phyloP scores from a whole-genome alignment of 2,329 filamentous ascomycete species.

The Rosellinia necatrix region DNA sequence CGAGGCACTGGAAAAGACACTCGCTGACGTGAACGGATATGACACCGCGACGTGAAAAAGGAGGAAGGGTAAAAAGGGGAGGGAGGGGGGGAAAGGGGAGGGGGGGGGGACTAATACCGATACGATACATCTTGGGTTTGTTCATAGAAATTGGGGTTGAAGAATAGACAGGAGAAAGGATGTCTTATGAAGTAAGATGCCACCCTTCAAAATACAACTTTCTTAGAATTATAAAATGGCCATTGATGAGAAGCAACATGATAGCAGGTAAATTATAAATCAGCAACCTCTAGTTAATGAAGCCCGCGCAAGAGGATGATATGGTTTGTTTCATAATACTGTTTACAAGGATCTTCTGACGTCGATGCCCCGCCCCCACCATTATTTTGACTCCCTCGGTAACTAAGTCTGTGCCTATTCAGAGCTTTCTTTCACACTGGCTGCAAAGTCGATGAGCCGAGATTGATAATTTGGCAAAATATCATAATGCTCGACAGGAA shows the following conservation, averaged over 20 bases:
- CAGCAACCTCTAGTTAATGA: background rate
- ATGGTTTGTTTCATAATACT: conserved; percentile 15
- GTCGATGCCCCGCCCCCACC: conserved; percentile 22
- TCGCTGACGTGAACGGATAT: conserved; percentile 51
- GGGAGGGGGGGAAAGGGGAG: conserved; percentile 46
- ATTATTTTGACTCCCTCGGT: background rate
- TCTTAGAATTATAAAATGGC: background rate
- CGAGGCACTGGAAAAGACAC: conserved; percentile 61
- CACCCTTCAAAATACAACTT: background rate
- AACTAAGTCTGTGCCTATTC: too few species aligned
- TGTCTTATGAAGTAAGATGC: background rate
- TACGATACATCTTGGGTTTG: conserved; percentile 43
- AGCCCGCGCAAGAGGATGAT: background rate
- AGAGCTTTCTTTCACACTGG: background rate
- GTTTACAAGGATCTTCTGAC: conserved; percentile 18
- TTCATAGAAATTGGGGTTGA: background rate
- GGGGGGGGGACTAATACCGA: conserved; percentile 43
- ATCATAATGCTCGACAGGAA: background rate
- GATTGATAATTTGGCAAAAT: background rate
- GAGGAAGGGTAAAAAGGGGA: conserved; percentile 44
- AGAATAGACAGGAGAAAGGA: conserved; percentile 2
- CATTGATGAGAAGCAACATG: too few species aligned
- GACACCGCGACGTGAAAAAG: conserved; percentile 30
- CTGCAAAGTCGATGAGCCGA: background rate
- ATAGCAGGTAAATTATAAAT: too few species aligned